Evolutionary conservation across 768 basidiomycete genomes (phyloP).

Genomic region (Erythrobasidium yunnanense): DNA sequence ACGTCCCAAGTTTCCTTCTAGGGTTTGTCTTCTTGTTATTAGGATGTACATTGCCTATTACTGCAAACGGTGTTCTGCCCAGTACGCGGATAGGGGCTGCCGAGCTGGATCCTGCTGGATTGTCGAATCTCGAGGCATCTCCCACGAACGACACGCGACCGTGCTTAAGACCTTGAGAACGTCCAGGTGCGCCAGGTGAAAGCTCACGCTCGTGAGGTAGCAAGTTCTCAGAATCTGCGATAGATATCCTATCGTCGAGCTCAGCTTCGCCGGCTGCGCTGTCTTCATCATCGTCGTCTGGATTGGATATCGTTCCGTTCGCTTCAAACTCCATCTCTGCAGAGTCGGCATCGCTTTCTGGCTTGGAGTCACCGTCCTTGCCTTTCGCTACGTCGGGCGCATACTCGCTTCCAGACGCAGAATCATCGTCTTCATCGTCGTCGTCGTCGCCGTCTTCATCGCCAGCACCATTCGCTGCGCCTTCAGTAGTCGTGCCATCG

Average conservation of each 20-base stretch:
- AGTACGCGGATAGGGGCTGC: too few relatives aligned
- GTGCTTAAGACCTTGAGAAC: too few relatives aligned
- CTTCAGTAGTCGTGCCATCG: background rate
- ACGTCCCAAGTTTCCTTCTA: background rate
- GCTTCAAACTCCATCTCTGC: background rate
- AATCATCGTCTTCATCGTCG: background rate
- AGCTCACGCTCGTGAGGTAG: background rate
- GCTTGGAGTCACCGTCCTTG: slow-evolving; percentile 6
- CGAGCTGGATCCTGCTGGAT: too few relatives aligned
- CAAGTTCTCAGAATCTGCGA: slow-evolving; percentile 13
- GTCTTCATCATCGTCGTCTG: slow-evolving; percentile 11
- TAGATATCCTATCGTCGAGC: slow-evolving; percentile 18
- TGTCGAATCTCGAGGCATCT: too few relatives aligned
- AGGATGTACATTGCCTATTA: too few relatives aligned
- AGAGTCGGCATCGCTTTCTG: slow-evolving; percentile 6
- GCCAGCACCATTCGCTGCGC: background rate
- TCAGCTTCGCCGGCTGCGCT: slow-evolving; percentile 12
- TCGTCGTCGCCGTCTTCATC: background rate
- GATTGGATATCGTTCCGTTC: too few relatives aligned
- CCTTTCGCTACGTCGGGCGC: slow-evolving; percentile 15
- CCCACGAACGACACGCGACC: too few relatives aligned
- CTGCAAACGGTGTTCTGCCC: too few relatives aligned
- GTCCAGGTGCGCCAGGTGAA: background rate
- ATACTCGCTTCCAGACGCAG: slow-evolving; percentile 15
- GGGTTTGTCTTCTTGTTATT: background rate